A percentile compares a stretch with the other conserved stretches of the same genome.
Conservation (phyloP, 805 yeast species). For the Metschnikowia bowlesiae region DNA sequence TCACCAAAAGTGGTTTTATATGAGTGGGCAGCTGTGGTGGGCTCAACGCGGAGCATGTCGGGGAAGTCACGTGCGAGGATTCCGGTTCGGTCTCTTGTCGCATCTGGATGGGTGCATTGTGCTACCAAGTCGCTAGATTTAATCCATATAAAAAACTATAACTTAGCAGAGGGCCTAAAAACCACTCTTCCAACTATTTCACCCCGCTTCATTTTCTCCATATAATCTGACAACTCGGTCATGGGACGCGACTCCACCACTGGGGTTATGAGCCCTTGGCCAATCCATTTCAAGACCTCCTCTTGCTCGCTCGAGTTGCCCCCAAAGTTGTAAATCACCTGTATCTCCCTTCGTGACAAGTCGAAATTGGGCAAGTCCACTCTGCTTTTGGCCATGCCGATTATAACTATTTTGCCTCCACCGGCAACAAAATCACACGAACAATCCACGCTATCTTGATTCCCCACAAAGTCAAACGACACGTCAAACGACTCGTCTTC, state of each 20-base stretch:
- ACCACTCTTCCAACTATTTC: constrained; percentile 42
- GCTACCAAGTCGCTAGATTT: not conserved
- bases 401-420: constrained; percentile 37
- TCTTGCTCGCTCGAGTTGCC: constrained; percentile 42
- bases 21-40: not conserved
- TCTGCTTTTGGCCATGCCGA: constrained; percentile 39
- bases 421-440: constrained; percentile 27
- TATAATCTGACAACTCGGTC: constrained; percentile 31
- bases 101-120: not conserved
- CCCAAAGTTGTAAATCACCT: constrained; percentile 38
- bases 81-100: not conserved
- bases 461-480: constrained; percentile 36
- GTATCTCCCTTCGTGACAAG: constrained; percentile 39
- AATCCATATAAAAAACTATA: not conserved
- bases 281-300: constrained; percentile 41
- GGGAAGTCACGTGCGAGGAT: not conserved
- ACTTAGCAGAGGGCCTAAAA: constrained; percentile 18
- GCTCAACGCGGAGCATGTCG: not conserved
- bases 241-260: constrained; percentile 26
- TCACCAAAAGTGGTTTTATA: not conserved
- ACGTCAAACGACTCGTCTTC: constrained; percentile 32
- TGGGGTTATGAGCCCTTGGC: constrained; percentile 38
- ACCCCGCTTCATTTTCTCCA: constrained; percentile 34
- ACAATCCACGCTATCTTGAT: constrained; percentile 25
- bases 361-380: constrained; percentile 29